Evolutionary conservation across 495 filamentous ascomycete species (phyloP).

Genomic region (Umbilicaria muhlenbergii): DNA sequence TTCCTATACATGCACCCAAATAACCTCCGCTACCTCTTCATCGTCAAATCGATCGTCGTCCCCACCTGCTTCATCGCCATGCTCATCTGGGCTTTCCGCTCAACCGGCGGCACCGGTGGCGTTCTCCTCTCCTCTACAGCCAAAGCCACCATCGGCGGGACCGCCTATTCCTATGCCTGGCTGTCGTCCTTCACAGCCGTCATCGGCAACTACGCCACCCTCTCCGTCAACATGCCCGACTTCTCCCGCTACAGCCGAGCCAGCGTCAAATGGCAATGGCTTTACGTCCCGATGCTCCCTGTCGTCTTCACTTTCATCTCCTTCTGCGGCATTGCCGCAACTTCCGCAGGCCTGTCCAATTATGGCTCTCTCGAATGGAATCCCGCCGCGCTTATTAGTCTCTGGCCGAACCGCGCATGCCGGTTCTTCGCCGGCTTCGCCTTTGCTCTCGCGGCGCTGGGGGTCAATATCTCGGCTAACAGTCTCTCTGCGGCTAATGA

Average conservation of each 20-base stretch:
- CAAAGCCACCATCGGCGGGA: constrained; percentile 19
- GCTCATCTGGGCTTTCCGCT: constrained; percentile 30
- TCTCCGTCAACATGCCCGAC: constrained; percentile 24
- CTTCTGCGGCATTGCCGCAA: constrained; percentile 32
- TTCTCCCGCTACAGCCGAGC: constrained; percentile 33
- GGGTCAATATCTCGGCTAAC: constrained; percentile 49
- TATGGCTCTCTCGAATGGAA: constrained; percentile 31
- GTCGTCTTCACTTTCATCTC: constrained; percentile 33
- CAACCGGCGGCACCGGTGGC: constrained; percentile 8
- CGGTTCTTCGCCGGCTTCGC: constrained; percentile 34
- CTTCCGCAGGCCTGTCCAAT: constrained; percentile 26
- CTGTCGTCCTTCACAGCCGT: constrained; percentile 29
- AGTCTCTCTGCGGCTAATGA: constrained; percentile 51
- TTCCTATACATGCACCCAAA: constrained; percentile 32
- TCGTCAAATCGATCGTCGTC: constrained; percentile 28
- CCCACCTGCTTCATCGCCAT: constrained; percentile 32
- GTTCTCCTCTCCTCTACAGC: constrained; percentile 6
- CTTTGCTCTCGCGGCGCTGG: constrained; percentile 29
- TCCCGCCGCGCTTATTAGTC: constrained; percentile 25
- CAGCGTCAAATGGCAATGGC: constrained; percentile 26
- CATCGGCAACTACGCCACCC: constrained; percentile 28
- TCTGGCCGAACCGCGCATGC: constrained; percentile 33
- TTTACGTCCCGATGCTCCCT: constrained; percentile 32
- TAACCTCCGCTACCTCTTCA: constrained; percentile 28
- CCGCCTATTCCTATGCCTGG: constrained; percentile 28